Percentiles rank a stretch among this genome's conserved stretches.
Conservation (phyloP, 202 grass and related monocot species). For the Dendrocalamus latiflorus region DNA sequence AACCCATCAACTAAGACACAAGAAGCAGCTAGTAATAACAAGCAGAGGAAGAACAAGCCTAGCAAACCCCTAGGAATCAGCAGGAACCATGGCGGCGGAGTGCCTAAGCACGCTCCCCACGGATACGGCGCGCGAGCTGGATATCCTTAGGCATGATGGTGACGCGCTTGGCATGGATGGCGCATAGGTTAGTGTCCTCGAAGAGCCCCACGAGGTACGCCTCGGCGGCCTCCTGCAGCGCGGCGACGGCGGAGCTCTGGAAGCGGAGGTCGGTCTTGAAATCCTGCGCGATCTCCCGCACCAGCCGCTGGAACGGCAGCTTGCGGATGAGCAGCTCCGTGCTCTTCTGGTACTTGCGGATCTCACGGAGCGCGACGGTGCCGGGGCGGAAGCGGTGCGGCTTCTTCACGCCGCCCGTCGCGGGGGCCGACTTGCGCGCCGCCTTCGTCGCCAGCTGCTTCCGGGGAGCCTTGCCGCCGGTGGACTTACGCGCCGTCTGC, state of each 20-base stretch:
- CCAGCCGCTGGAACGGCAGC: conserved; percentile 72
- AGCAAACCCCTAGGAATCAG: no score
- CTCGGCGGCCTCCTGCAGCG: conserved; percentile 72
- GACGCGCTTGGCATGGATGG: conserved; percentile 84
- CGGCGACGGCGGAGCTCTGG: conserved; percentile 55
- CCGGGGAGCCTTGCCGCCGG: no score
- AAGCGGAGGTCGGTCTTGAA: conserved; percentile 67
- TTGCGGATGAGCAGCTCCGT: conserved; percentile 91
- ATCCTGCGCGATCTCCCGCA: no score
- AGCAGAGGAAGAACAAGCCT: no score
- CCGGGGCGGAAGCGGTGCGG: no score
- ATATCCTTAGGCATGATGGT: conserved; percentile 96
- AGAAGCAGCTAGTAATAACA: no score
- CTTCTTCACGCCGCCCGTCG: no score
- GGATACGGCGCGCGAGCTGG: conserved; percentile 68
- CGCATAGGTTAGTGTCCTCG: conserved; percentile 87
- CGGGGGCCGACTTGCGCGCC: no score
- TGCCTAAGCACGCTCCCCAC: conserved; percentile 56
- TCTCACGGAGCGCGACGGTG: conserved; percentile 65
- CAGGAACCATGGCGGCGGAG: not conserved
- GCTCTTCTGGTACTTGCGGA: conserved; percentile 96
- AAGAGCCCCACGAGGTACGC: conserved; percentile 71
- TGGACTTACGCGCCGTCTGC: no score
- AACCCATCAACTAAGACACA: no score
- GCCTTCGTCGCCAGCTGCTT: no score